phyloP scores from a whole-genome alignment of 2,329 filamentous ascomycete species.

The Teratosphaeria viscida region DNA sequence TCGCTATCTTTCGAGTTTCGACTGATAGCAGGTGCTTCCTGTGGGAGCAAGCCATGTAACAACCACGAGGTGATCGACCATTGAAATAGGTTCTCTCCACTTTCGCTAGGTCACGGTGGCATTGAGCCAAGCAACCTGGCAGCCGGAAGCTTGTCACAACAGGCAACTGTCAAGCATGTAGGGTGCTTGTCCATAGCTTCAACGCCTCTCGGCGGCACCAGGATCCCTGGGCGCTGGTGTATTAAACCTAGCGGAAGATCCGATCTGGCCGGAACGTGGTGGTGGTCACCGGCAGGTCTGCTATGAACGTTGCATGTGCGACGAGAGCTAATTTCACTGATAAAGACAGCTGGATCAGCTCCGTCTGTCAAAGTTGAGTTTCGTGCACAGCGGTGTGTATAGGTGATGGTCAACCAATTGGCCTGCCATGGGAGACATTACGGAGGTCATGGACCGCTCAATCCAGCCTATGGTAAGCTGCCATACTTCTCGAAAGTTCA shows the following conservation, averaged over 20 bases:
- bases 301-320: background rate
- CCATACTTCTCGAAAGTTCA: background rate
- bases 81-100: background rate
- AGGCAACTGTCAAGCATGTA: background rate
- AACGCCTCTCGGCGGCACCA: background rate
- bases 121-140: background rate
- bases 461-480: slow-evolving; percentile 21
- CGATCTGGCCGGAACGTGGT: background rate
- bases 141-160: background rate
- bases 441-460: slow-evolving; percentile 24
- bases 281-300: background rate
- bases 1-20: background rate
- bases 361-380: background rate
- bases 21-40: background rate
- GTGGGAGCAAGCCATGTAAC: background rate
- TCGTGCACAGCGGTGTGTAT: background rate
- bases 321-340: background rate
- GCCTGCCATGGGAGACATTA: slow-evolving; percentile 16
- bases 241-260: background rate
- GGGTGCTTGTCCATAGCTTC: background rate
- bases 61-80: background rate
- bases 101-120: background rate
- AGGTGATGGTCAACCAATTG: background rate
- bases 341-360: background rate
- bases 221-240: background rate